Base-by-base conservation (phyloP, 2,329 filamentous ascomycete genomes). In the Paraconiothyrium brasiliense region DNA sequence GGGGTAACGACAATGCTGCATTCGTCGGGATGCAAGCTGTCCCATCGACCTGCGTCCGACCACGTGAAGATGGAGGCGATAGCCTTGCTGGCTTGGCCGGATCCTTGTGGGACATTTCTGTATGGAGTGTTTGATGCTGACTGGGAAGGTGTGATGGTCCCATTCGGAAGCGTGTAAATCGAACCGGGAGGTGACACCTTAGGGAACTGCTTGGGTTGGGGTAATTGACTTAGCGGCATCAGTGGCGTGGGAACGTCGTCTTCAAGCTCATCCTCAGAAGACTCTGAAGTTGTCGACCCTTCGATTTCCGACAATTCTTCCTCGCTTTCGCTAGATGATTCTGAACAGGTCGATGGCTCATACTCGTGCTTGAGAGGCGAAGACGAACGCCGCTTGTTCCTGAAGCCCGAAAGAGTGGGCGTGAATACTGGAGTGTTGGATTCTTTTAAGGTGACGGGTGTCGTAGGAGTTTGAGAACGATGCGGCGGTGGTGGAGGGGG, bases 291-390 rank as follows among this genome's bases (percentile, higher is more conserved):
- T 9, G 80, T 81, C 7, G 78, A 81, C 22, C 80, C 78, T 30
- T 86, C 81, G 34, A 90, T 88, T 22, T 76, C 77, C 13, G 75
- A 77, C 8, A 80, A 81, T 14, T 85, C 86, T 46, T 83, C 81
- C 51, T 87, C 86, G 49, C 85, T 89, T 58, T 87, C 84, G 1
- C 83, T 85, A 9, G 84, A 85, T 7, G 87, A 87, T 46, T 87
- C 86, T 0, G 88, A 89, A 49, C 87, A 87, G 7, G 87, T 89
- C 16, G 95, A 98, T 14, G 94, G 94, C 65, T 94, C 90, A 71
- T 97, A 99, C 80, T 99, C 94, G 75, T 98, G 94, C 81, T 99
- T 99, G 54, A 99, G 83, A 0, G 95, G 95, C 1, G 95, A 99
- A 0, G 95, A 98, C 1, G 89, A 91, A 20, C 93, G 88, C 48